phyloP scores from a whole-genome alignment of 306 rosid genomes.

The Vigna trinervia region DNA sequence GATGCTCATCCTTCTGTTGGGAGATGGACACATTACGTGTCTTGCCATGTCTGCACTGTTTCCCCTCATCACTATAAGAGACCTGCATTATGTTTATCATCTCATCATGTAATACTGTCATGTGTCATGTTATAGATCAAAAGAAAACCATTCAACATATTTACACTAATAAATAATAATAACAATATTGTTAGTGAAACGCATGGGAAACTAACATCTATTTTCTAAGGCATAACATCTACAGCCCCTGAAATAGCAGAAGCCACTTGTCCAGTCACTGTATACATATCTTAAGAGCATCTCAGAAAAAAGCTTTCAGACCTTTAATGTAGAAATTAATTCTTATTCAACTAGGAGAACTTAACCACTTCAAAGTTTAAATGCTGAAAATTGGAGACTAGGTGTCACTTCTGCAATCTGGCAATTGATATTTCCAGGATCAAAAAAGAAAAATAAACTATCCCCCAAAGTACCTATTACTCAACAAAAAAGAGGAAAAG shows the following conservation, averaged over 20 bases:
- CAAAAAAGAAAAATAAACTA: not conserved
- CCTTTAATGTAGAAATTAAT: conserved; percentile 12
- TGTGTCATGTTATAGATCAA: not conserved
- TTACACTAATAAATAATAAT: not conserved
- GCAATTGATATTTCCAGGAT: conserved; percentile 23
- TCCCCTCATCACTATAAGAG: conserved; percentile 89
- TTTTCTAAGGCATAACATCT: not conserved
- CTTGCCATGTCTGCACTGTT: conserved; percentile 86
- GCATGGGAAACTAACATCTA: conserved; percentile 25
- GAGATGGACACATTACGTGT: conserved; percentile 81
- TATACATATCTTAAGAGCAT: conserved; percentile 12
- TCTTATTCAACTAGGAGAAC: conserved; percentile 17
- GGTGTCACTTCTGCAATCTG: not conserved
- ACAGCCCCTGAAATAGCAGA: conserved; percentile 17
- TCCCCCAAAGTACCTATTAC: not conserved
- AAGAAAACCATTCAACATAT: not conserved
- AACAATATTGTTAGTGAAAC: not conserved
- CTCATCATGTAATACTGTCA: not conserved
- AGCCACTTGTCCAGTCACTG: not conserved
- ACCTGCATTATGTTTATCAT: conserved; percentile 55
- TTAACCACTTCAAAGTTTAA: not conserved
- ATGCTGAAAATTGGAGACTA: conserved; percentile 17
- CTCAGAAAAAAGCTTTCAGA: not conserved
- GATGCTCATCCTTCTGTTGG: conserved; percentile 68
- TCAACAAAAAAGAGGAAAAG: not conserved